Conservation (phyloP, 2,329 filamentous ascomycete species). For the Simplicillium sp. region DNA sequence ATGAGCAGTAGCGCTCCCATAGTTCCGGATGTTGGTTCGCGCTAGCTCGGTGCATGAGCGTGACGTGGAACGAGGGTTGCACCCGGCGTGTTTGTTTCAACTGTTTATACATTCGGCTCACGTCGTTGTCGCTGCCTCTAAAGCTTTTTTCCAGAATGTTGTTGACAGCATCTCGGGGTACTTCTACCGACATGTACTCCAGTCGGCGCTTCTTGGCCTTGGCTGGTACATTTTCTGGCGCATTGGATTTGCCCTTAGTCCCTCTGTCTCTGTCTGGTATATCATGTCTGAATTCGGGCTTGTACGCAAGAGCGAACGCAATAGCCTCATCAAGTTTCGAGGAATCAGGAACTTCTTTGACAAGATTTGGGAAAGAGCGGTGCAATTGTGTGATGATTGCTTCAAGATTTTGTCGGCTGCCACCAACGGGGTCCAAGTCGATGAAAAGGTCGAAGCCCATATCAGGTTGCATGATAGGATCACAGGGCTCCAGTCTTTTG, state of each 20-base stretch:
- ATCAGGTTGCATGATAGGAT: constrained; percentile 61
- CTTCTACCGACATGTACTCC: constrained; percentile 47
- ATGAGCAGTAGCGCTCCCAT: constrained; percentile 64
- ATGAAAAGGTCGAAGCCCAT: constrained; percentile 76
- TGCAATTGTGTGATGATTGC: constrained; percentile 64
- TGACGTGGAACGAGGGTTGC: constrained; percentile 86
- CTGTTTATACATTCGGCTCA: constrained; percentile 56
- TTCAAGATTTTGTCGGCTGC: constrained; percentile 82
- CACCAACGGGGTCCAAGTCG: constrained; percentile 65
- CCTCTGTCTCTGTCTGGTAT: constrained; percentile 50
- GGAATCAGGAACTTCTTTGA: constrained; percentile 59
- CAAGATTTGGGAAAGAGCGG: constrained; percentile 65
- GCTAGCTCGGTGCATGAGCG: constrained; percentile 72
- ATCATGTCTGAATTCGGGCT: constrained; percentile 65
- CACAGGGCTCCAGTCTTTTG: constrained; percentile 69
- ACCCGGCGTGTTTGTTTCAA: constrained; percentile 66
- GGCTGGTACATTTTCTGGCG: constrained; percentile 14
- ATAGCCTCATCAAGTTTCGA: constrained; percentile 76
- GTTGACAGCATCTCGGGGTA: constrained; percentile 32
- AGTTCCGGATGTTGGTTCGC: constrained; percentile 53
- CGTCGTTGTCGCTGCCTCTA: constrained; percentile 34
- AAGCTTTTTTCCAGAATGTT: constrained; percentile 64
- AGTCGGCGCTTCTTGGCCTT: constrained; percentile 37
- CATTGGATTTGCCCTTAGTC: constrained; percentile 25
- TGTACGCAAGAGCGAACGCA: constrained; percentile 64